Evolutionary conservation across 1,284 basidiomycete species (phyloP), one percentile per base, ranked within the genome.

Genomic region (Ustilago cynodontis): DNA sequence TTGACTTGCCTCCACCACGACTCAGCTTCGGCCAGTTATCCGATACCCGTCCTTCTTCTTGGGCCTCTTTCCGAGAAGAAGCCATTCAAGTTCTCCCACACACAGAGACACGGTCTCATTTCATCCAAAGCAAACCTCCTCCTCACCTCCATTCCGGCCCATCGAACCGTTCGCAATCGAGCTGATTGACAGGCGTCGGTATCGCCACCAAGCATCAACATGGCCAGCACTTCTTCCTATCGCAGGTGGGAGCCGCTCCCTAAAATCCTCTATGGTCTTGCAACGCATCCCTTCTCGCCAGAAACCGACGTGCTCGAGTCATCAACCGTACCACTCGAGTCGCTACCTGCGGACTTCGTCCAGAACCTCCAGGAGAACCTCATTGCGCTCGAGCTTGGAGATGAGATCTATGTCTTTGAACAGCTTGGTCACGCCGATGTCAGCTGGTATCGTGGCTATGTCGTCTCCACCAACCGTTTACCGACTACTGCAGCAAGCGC

Each of bases 321-420:
- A 1, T 57, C 59, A 2, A 65, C 69, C 11, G 33, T 62, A 5
- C 65, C 69, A 6, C 56, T 70, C 41, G 75, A 77, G 26, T 66
- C 60, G 3, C 63, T 77, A 7, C 60, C 68, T 14, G 61, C 71
- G 20, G 66, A 71, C 2, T 58, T 71, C 9, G 51, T 67, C 5
- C 56, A 67, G 24, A 63, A 63, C 33, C 61, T 83, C 6, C 64
- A 82, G 16, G 64, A 82, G 16, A 79, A 82, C 41, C 73, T 83
- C 33, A 82, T 83, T 49, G 61, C 67, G 10, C 75, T 83, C 56
- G 88, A 89, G 68, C 85, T 98, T 24, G 96, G 96, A 57, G 95
- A 98, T 86, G 95, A 98, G 86, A 92, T 98, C 41, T 98, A 98
- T 87, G 94, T 94, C 29, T 83, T 83, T 51, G 82, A 83, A 49